Base-by-base conservation (phyloP, 805 yeast species). In the Suhomyces emberorum region DNA sequence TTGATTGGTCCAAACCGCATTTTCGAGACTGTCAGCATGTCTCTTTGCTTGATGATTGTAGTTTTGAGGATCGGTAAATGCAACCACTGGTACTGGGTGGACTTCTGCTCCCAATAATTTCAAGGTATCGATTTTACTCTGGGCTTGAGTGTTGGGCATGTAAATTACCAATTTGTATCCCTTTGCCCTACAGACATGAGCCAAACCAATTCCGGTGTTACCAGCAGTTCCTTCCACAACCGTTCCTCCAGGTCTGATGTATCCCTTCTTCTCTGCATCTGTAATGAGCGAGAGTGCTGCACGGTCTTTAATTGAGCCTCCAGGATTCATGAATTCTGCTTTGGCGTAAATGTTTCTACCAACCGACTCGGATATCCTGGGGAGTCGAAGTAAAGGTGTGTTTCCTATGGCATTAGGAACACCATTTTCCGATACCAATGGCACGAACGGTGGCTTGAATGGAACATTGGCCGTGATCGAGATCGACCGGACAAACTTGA, bases 211-310 rank as follows among this genome's bases (percentile, higher is more conserved):
- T 12, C 96, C 96, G n/a, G 96, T 88, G 63, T 88, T 88, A 21
- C 96, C 96, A 3, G 96, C 96, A 9, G 96, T 87, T 6, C 95
- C 95, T 61, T 88, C 96, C 12, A 88, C 89, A 20, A 88, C 77
- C 2, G 95, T 88, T 22, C 93, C 95, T 7, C 95, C 93, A 3
- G 88, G 77, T 39, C 64, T 56, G 38, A 88, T 67, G 37, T 72
- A 61, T 2, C 88, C 88, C 42, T 68, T 69, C 23, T 59, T 55
- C 55, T 88, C 96, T 18, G 96, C 96, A 46, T 87, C 88, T 47
- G 82, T 72, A 34, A 88, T 69, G 45, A 88, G 70, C 52, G 66
- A 86, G 24, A 83, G 66, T 0, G 95, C 96, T 11, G 96, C 95
- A 40, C 96, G 73, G 58, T 88, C 96, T 55, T 88, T 88, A 38